phyloP scores from a whole-genome alignment of 1,139 yeast species.

The Taiozyma sp. region DNA sequence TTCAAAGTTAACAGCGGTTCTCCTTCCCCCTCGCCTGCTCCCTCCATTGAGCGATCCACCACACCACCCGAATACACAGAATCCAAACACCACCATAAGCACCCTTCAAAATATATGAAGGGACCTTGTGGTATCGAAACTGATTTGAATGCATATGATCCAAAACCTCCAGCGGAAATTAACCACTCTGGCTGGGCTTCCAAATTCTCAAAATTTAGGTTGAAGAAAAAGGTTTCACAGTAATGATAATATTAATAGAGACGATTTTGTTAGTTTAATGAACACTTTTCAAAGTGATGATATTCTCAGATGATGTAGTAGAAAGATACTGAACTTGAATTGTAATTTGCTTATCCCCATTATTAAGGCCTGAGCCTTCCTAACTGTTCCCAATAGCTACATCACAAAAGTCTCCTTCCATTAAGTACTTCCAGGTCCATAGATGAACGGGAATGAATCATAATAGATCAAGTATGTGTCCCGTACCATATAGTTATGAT shows the following conservation, averaged over 20 bases:
- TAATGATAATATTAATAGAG: not conserved
- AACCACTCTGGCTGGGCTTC: not conserved
- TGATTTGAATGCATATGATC: constrained; percentile 9
- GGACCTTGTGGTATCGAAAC: constrained; percentile 19
- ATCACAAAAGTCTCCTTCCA: too few species aligned
- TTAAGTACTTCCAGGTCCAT: too few species aligned
- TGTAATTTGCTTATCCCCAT: too few species aligned
- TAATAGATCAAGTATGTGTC: too few species aligned
- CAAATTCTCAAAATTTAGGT: not conserved
- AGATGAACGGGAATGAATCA: too few species aligned
- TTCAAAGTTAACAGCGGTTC: constrained; percentile 11
- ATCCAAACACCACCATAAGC: not conserved
- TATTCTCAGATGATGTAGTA: not conserved
- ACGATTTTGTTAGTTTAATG: not conserved
- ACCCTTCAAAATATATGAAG: constrained; percentile 5
- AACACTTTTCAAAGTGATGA: not conserved
- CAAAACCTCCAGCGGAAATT: constrained; percentile 9
- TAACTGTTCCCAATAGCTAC: too few species aligned
- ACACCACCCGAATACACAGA: not conserved
- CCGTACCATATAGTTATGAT: too few species aligned
- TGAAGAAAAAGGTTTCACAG: not conserved
- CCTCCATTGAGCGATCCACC: not conserved
- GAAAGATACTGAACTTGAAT: not conserved
- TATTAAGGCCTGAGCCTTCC: too few species aligned
- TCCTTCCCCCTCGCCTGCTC: constrained; percentile 4